Evolutionary conservation across 352 stramenopile species (phyloP).

Genomic region (Phytopythium ostracodes): DNA sequence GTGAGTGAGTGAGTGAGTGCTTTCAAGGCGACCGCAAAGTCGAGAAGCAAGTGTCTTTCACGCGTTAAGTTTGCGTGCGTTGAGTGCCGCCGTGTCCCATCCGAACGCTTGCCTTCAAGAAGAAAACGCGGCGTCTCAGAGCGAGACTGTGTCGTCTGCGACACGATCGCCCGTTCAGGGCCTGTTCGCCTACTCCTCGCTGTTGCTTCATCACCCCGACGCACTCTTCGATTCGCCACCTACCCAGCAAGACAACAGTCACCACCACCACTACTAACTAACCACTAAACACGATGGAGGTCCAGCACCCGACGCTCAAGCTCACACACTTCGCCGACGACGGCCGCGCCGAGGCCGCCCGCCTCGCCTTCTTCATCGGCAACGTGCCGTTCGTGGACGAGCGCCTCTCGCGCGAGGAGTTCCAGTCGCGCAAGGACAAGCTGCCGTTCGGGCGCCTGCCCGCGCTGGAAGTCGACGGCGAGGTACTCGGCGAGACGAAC

Average conservation of each 20-base stretch:
- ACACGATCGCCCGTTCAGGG: too few species aligned
- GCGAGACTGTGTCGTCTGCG: too few species aligned
- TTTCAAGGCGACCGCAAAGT: too few species aligned
- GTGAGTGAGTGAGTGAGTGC: too few species aligned
- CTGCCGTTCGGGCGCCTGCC: slow-evolving; percentile 27
- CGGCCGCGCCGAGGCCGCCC: slow-evolving; percentile 28
- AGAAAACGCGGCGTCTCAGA: too few species aligned
- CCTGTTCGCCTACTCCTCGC: too few species aligned
- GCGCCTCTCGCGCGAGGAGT: slow-evolving; percentile 23
- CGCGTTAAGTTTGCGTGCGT: not conserved
- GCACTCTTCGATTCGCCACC: not conserved
- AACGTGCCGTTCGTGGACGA: slow-evolving; percentile 38
- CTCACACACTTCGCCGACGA: slow-evolving; percentile 36
- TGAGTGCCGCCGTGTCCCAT: not conserved
- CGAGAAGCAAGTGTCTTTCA: too few species aligned
- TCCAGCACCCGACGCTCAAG: slow-evolving; percentile 17
- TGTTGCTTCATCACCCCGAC: too few species aligned
- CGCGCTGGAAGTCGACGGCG: slow-evolving; percentile 33
- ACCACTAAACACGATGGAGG: not conserved
- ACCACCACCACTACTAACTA: not conserved
- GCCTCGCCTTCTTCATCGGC: slow-evolving; percentile 38
- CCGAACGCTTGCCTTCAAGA: too few species aligned
- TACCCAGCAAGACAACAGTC: not conserved
- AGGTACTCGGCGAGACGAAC: slow-evolving; percentile 37
- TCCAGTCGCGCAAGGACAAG: slow-evolving; percentile 19